A percentile compares a stretch with the other conserved stretches of the same genome.
Conservation (phyloP, 2,329 filamentous ascomycete species). For the Fusarium anthophilum region DNA sequence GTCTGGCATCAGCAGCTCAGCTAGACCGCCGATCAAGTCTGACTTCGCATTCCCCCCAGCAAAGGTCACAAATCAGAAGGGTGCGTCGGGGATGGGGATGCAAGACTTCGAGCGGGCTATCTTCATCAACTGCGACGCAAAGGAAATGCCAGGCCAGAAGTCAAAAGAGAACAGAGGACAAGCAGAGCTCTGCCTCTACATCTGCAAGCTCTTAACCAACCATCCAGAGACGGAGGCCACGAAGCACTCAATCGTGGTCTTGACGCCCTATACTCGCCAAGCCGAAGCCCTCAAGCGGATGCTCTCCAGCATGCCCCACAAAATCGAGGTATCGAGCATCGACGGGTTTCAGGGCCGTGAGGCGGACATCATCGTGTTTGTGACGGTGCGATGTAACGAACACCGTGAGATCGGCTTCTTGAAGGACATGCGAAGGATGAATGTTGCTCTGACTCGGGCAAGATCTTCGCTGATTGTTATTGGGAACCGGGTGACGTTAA, state of each 20-base stretch:
- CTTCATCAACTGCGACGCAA: conserved; percentile 49
- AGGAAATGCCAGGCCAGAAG: conserved; percentile 50
- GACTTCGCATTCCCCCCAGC: conserved; percentile 27
- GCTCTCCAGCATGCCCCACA: conserved; percentile 25
- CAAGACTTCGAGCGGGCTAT: conserved; percentile 16
- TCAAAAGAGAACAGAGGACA: conserved; percentile 54
- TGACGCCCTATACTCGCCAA: conserved; percentile 54
- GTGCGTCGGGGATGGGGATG: accelerated
- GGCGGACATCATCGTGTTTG: conserved; percentile 54
- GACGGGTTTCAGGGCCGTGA: conserved; percentile 56
- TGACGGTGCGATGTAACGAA: conserved; percentile 54
- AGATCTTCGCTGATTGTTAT: conserved; percentile 49
- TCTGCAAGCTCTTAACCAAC: conserved; percentile 45
- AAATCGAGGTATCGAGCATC: conserved; percentile 51
- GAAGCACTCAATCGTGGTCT: conserved; percentile 46
- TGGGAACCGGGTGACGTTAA: conserved; percentile 44
- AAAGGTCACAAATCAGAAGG: not conserved
- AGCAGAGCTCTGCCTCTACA: conserved; percentile 46
- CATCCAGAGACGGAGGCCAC: not conserved
- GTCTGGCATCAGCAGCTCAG: conserved; percentile 43
- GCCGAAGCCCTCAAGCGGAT: conserved; percentile 44
- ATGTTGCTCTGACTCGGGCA: conserved; percentile 52
- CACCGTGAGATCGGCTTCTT: conserved; percentile 52
- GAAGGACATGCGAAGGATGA: conserved; percentile 52
- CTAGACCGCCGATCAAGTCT: conserved; percentile 29